Evolutionary conservation across 306 rosid species (phyloP).

Genomic region (Medicago arabica): DNA sequence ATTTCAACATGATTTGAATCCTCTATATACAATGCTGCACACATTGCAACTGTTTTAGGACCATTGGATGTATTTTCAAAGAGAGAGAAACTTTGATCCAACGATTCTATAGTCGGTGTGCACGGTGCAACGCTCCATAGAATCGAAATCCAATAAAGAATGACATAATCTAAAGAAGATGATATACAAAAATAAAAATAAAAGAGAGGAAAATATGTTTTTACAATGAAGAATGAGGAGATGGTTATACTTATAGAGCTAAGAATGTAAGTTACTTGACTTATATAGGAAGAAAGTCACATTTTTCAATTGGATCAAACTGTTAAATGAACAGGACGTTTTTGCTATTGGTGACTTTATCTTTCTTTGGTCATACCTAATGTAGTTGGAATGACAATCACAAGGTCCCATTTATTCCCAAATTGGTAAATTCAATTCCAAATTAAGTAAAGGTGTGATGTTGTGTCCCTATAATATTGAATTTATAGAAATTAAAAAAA

Average conservation of each 20-base stretch:
- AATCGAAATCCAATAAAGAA: too few relatives aligned
- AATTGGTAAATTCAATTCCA: background rate
- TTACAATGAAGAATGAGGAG: background rate
- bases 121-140: too few relatives aligned
- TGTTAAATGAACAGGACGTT: background rate
- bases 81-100: too few relatives aligned
- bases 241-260: background rate
- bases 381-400: background rate
- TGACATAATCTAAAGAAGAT: too few relatives aligned
- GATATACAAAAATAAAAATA: too few relatives aligned
- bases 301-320: slow-evolving; percentile 7
- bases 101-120: too few relatives aligned
- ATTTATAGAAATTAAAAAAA: too few relatives aligned
- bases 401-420: background rate
- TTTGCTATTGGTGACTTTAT: slow-evolving; percentile 6
- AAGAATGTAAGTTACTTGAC: background rate
- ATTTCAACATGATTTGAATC: too few relatives aligned
- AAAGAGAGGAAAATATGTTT: background rate
- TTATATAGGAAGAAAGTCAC: background rate
- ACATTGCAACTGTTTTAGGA: too few relatives aligned
- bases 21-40: too few relatives aligned
- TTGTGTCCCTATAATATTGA: too few relatives aligned
- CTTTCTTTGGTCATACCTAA: slow-evolving; percentile 14
- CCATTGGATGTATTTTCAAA: too few relatives aligned
- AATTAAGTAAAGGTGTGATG: background rate